These are phyloP conservation scores for Anisodus tanguticus DNA, from an alignment of 257 asterid genomes.

Conservation along the genomic window DNA sequence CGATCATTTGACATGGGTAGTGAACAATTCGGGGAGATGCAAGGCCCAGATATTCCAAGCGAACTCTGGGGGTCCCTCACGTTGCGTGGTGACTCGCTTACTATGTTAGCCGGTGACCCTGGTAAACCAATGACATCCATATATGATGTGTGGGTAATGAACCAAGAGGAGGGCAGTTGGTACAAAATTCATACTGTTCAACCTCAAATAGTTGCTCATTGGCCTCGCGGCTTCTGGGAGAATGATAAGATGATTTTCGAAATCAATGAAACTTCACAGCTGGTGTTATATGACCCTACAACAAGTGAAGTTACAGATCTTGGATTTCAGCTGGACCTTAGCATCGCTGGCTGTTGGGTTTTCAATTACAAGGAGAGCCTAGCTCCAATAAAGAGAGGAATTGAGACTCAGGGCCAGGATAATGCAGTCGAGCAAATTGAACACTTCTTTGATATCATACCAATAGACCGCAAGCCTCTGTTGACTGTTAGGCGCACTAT, in stretches of 20 bases:
- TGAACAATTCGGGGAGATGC: background rate
- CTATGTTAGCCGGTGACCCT: background rate
- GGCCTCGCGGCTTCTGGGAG: background rate
- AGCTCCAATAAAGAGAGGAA: background rate
- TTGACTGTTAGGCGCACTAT: background rate
- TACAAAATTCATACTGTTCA: background rate
- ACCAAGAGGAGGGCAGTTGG: background rate
- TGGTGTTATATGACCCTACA: background rate
- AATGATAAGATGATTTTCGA: background rate
- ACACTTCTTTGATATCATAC: background rate
- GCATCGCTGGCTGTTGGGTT: slow-evolving; percentile 6
- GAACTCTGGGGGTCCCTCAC: background rate
- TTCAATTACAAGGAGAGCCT: background rate
- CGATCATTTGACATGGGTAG: background rate
- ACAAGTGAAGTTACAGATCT: background rate
- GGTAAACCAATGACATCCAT: background rate
- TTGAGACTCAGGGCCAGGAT: background rate
- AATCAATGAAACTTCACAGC: background rate
- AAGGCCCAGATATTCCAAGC: background rate
- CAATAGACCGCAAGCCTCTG: background rate
- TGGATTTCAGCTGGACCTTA: background rate
- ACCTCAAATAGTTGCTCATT: background rate
- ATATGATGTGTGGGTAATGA: background rate
- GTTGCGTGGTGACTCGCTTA: background rate
- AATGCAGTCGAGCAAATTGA: background rate